Evolutionary conservation across 2,329 filamentous ascomycete species (phyloP).

Genomic region (Cercospora canescens): DNA sequence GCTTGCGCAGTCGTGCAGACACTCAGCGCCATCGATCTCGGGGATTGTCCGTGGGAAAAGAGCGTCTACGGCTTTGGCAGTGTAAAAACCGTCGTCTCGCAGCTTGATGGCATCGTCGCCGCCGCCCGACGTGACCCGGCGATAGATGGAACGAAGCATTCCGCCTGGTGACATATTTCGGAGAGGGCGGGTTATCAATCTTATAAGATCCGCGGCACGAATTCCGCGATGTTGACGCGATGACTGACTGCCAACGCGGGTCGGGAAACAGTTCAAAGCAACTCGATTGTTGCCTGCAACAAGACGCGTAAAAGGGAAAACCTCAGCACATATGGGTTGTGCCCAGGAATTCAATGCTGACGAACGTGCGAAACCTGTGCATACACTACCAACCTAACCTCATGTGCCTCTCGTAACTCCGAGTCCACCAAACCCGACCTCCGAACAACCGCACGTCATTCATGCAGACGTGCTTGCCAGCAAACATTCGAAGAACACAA

Average conservation of each 20-base stretch:
- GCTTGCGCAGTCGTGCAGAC: constrained; percentile 78
- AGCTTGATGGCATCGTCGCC: constrained; percentile 25
- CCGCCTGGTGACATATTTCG: constrained; percentile 3
- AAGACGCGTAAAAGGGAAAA: not conserved
- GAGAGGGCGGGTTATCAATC: not conserved
- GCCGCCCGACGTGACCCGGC: constrained; percentile 9
- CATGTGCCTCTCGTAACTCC: not conserved
- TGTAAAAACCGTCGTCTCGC: constrained; percentile 46
- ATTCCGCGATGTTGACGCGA: not conserved
- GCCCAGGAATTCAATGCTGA: too few species aligned
- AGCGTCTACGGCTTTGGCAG: constrained; percentile 47
- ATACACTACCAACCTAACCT: not conserved
- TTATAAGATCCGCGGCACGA: constrained; percentile 4
- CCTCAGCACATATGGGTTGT: not conserved
- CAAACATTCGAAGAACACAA: not conserved
- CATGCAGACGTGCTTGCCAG: not conserved
- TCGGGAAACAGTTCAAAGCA: not conserved
- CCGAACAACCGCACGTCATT: not conserved
- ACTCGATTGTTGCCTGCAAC: not conserved
- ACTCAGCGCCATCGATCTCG: constrained; percentile 83
- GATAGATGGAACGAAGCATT: constrained; percentile 20
- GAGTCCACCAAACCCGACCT: not conserved
- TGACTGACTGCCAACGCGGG: not conserved
- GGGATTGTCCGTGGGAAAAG: constrained; percentile 77
- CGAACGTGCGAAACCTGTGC: not conserved